Evolutionary conservation across 2,329 filamentous ascomycete species (phyloP).

Genomic region (Botrytis byssoidea): DNA sequence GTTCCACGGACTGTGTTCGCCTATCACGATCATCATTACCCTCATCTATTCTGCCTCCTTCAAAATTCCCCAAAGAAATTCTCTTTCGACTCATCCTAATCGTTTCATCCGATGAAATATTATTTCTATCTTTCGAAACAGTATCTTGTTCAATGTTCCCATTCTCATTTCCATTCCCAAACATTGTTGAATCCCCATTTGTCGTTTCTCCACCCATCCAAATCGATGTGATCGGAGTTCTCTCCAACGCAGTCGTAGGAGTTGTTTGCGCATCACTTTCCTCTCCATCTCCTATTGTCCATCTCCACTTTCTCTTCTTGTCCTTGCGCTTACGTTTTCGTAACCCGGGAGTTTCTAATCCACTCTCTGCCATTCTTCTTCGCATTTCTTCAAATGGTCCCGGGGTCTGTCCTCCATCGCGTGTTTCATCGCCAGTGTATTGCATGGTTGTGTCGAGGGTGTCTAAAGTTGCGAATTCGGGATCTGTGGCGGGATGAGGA

Average conservation of each 20-base stretch:
- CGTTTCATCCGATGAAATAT: not conserved
- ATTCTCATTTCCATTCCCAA: not conserved
- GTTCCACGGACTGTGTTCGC: slow-evolving; percentile 13
- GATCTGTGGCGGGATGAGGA: slow-evolving; percentile 32
- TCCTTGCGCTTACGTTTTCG: slow-evolving; percentile 56
- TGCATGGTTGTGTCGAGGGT: slow-evolving; percentile 51
- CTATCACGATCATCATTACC: not conserved
- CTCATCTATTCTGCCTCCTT: not conserved
- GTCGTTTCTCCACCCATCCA: slow-evolving; percentile 26
- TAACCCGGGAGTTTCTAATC: slow-evolving; percentile 31
- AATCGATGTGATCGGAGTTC: slow-evolving; percentile 32
- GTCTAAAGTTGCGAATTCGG: slow-evolving; percentile 40
- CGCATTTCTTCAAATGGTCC: slow-evolving; percentile 64
- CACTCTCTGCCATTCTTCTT: slow-evolving; percentile 51
- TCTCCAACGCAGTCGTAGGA: slow-evolving; percentile 30
- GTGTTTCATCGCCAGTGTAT: slow-evolving; percentile 54
- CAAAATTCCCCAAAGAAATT: not conserved
- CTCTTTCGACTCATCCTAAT: not conserved
- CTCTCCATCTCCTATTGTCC: slow-evolving; percentile 55
- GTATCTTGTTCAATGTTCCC: not conserved
- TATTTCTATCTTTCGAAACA: not conserved
- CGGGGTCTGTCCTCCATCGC: slow-evolving; percentile 61
- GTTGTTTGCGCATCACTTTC: slow-evolving; percentile 33
- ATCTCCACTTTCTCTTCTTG: slow-evolving; percentile 64
- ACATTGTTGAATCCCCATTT: not conserved